Base-by-base conservation (phyloP, 2,329 filamentous ascomycete species). In the Monilinia fructicola region DNA sequence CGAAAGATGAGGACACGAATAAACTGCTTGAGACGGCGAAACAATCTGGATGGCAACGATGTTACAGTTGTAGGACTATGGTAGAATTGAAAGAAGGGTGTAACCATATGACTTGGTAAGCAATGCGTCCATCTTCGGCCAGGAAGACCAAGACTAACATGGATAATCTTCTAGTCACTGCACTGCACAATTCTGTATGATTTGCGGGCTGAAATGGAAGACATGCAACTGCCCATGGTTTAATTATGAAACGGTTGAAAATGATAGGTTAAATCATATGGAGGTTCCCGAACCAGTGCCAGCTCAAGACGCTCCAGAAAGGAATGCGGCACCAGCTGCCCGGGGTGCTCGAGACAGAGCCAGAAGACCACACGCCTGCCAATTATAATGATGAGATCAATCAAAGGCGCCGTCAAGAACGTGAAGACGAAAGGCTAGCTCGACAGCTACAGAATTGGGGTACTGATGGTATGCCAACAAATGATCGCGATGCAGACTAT, bases 101-200 rank as follows among this genome's bases (percentile, higher is more conserved):
- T 78, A 93, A 94, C 78, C 92, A 94, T 76, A 94, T 96, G 86
- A 92, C 87, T 38, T 96, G 92, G 89, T 91, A 81, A 78, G 86
- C 79, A 52, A n/a, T 35, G 10, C n/a, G 18, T 55, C 23, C 26
- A 16, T 16, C 11, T 55, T 59, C 4, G 67, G 44, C 64, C 60
- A 18, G 58, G 21, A 12, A 50, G 12, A 26, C 46, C n/a, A 16
- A 52, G 23, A 31, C 69, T 74, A 67, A 72, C 54, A 4, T 40
- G n/a, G 16, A 64, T 58, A 75, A n/a, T 50, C 31, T 38, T 21
- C 6, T 26, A 87, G 89, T 76, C 90, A 87, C 65, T 96, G 93
- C 74, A 89, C 86, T 64, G 91, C 91, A 38, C 85, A 96, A 73
- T 96, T 96, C 74, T 97, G 93, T 79, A 93, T 95, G 85, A 84